Conservation (phyloP, 345 rosid genomes). For the Eucalyptus melliodora region DNA sequence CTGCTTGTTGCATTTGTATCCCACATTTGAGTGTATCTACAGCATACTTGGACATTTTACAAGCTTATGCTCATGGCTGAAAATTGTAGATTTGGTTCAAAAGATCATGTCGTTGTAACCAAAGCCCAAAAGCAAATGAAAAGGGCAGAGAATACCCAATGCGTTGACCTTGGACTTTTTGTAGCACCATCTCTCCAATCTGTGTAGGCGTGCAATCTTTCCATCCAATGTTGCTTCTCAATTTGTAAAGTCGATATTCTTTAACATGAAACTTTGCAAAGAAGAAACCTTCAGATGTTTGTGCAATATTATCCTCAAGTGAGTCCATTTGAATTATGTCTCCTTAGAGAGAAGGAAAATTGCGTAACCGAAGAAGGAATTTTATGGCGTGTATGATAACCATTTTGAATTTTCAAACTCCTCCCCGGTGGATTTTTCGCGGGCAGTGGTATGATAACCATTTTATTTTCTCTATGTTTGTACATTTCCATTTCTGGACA, state of each 20-base stretch:
- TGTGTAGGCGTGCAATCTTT: not conserved
- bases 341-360: not conserved
- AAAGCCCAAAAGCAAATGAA: not conserved
- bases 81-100: not conserved
- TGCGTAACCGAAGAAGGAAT: not conserved
- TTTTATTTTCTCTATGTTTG: too few species aligned
- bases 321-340: not conserved
- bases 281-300: not conserved
- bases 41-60: not conserved
- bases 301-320: not conserved
- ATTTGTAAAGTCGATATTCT: not conserved
- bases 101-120: not conserved
- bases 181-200: not conserved
- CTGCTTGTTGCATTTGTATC: not conserved
- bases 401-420: too few species aligned
- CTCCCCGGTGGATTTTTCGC: too few species aligned
- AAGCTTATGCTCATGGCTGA: not conserved
- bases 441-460: too few species aligned
- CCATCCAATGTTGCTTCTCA: not conserved
- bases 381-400: not conserved
- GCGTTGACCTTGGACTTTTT: not conserved
- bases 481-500: too few species aligned
- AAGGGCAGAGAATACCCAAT: not conserved
- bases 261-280: not conserved
- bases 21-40: not conserved